Evolutionary conservation across 495 filamentous ascomycete species (phyloP), one percentile per base, ranked within the genome.

Genomic region (Aspergillus sclerotioniger): DNA sequence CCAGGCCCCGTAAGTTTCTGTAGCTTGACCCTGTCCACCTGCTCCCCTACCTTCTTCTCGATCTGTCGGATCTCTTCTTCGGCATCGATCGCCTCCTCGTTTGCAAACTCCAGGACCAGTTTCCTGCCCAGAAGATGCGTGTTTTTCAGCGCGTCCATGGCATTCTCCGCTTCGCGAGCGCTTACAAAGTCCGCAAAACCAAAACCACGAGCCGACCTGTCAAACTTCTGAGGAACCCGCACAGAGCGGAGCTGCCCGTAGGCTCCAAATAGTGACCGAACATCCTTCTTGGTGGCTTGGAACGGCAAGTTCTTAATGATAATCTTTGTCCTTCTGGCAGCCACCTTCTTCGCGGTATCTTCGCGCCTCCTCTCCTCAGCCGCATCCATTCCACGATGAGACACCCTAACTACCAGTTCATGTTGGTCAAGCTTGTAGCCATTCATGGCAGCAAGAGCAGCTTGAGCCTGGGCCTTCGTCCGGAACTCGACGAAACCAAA

Each of bases 241-340:
- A 98, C 89, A 49, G 92, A 91, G 45, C 92, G 88, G 53, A 99
- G 82, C 64, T 95, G 88, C 17, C 95, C 94, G 69, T 96, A 99
- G 16, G 89, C 80, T 46, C 89, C 85, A 70, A 99, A 90, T 9
- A 99, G 79, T 15, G 86, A 78, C 41, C 89, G 83, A 31, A 99
- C 78, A 63, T 99, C 95, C 68, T 94, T 92, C 80, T 96, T 96
- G 43, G 84, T 88, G 9, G 89, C 87, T 74, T 98, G 90, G 77
- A 99, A 99, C 8, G 94, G 94, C 67, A 99, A 74, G 77, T 99
- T 99, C 80, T 98, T 98, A 79, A 98, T 90, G 71, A 98, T 88
- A 64, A 99, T 86, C 79, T 98, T 97, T 32, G 92, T 96, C 52
- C 84, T 81, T 63, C 84, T 83, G 21, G 81, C 82, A 3, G 86